These are phyloP conservation scores for Ettlia oleoabundans DNA, from an alignment of 139 green algal species.

Conservation along the genomic window DNA sequence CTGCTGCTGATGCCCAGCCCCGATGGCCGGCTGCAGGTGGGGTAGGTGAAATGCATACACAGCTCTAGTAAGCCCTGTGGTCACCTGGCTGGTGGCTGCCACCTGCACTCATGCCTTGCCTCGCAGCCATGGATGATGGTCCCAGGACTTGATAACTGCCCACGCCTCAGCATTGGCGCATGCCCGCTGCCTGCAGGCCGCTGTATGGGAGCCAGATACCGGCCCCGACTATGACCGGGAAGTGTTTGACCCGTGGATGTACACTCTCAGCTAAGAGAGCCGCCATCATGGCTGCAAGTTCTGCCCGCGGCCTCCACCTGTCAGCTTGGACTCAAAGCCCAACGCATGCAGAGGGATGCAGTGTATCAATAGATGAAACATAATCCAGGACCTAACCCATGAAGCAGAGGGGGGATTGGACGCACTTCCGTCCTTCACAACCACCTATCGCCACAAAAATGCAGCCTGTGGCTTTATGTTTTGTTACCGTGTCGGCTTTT, in stretches of 20 bases:
- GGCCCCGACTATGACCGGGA: neutral
- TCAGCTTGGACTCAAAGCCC: too few relatives aligned
- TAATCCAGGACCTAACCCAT: too few relatives aligned
- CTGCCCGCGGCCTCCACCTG: too few relatives aligned
- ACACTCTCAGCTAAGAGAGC: neutral
- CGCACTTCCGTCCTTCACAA: too few relatives aligned
- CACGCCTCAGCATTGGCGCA: neutral
- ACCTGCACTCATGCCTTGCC: too few relatives aligned
- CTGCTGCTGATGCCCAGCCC: conserved; percentile 20
- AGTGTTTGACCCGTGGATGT: neutral
- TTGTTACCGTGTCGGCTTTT: too few relatives aligned
- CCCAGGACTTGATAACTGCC: neutral
- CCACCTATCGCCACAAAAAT: too few relatives aligned
- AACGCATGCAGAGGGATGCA: too few relatives aligned
- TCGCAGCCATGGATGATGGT: neutral
- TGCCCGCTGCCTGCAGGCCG: neutral
- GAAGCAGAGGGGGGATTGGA: too few relatives aligned
- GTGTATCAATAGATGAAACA: too few relatives aligned
- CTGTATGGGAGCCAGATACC: neutral
- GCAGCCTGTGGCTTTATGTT: too few relatives aligned
- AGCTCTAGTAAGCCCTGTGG: neutral
- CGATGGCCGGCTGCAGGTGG: conserved; percentile 17
- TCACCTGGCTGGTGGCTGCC: neutral
- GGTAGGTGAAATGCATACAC: neutral
- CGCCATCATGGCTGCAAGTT: too few relatives aligned